A percentile compares a stretch with the other conserved stretches of the same genome.
These are phyloP conservation scores for Lophium mytilinum DNA, from an alignment of 495 filamentous ascomycete genomes.

Conservation along the genomic window DNA sequence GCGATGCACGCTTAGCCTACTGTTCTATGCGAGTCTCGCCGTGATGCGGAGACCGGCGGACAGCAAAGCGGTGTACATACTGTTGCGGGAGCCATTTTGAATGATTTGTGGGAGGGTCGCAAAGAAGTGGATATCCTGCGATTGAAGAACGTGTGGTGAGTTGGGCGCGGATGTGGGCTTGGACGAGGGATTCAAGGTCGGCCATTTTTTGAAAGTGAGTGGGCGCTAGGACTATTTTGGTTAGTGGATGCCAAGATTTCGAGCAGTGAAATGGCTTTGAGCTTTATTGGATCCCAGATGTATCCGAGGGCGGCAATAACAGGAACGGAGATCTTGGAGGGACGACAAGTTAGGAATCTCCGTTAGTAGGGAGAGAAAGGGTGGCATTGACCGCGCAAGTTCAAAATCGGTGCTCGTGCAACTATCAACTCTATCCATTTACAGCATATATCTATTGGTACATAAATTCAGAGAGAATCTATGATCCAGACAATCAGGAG, in stretches of 20 bases:
- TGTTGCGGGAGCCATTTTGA: conserved; percentile 53
- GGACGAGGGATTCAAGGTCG: neutral
- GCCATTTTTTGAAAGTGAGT: neutral
- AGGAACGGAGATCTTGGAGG: too few relatives aligned
- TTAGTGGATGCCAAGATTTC: neutral
- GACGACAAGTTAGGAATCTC: too few relatives aligned
- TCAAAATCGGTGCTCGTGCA: too few relatives aligned
- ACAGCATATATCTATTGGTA: too few relatives aligned
- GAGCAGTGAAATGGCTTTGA: too few relatives aligned
- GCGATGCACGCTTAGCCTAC: conserved; percentile 76
- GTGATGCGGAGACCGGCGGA: conserved; percentile 32
- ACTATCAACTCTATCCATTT: too few relatives aligned
- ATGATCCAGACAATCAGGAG: too few relatives aligned
- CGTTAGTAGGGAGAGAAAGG: too few relatives aligned
- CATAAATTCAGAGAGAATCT: too few relatives aligned
- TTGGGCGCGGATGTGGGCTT: neutral
- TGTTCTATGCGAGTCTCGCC: conserved; percentile 51
- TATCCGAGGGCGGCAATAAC: too few relatives aligned
- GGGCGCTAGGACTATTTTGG: neutral
- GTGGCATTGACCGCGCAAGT: too few relatives aligned
- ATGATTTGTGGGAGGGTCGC: conserved; percentile 35
- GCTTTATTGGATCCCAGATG: too few relatives aligned
- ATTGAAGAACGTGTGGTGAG: conserved; percentile 16
- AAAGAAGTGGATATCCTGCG: conserved; percentile 59
- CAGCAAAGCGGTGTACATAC: conserved; percentile 97